phyloP scores from a whole-genome alignment of 2,329 filamentous ascomycete genomes.

The Aspergillus ochraceoroseus region DNA sequence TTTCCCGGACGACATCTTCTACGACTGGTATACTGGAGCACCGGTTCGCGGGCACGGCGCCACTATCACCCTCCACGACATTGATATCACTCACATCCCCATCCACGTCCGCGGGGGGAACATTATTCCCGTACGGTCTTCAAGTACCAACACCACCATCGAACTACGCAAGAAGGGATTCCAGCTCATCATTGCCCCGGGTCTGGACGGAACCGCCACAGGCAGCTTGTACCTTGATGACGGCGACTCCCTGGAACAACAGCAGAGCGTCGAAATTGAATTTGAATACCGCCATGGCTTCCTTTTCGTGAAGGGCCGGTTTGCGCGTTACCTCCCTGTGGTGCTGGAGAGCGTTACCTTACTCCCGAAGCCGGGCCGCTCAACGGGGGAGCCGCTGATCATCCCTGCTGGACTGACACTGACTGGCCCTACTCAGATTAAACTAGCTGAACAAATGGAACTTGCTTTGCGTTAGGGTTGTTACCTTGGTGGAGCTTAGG shows the following conservation, averaged over 20 bases:
- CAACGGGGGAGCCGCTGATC: conserved; percentile 20
- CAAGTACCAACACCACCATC: conserved; percentile 56
- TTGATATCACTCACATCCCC: conserved; percentile 54
- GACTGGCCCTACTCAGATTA: conserved; percentile 13
- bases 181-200: conserved; percentile 64
- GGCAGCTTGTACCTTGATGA: conserved; percentile 75
- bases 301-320: conserved; percentile 31
- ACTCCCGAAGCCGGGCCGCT: conserved; percentile 19
- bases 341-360: conserved; percentile 34
- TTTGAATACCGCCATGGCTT: conserved; percentile 55
- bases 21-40: conserved; percentile 55
- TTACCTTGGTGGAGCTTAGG: no score
- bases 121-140: conserved; percentile 54
- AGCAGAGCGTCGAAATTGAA: conserved; percentile 50
- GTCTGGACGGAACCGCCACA: conserved; percentile 55
- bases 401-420: conserved; percentile 23
- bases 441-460: conserved; percentile 10
- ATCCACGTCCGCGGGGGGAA: conserved; percentile 59
- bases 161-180: conserved; percentile 61
- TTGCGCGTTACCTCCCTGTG: conserved; percentile 27
- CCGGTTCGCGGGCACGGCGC: conserved; percentile 46
- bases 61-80: conserved; percentile 42
- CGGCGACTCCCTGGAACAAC: conserved; percentile 62
- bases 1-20: conserved; percentile 56
- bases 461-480: background rate